These are phyloP conservation scores for Geranium rotundifolium DNA, from an alignment of 345 rosid species.

Conservation along the genomic window DNA sequence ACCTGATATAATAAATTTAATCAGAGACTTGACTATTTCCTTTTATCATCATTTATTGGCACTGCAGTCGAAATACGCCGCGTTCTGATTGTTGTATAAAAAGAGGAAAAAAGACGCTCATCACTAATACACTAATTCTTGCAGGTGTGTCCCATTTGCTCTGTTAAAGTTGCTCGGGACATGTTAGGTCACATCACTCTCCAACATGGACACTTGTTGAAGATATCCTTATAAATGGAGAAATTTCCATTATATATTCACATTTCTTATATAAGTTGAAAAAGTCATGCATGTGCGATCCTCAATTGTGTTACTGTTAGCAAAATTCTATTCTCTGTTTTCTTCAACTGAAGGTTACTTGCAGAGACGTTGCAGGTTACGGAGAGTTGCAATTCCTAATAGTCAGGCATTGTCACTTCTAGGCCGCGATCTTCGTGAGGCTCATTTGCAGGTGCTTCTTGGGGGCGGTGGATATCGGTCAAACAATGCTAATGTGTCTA, in stretches of 20 bases:
- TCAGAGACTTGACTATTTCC: no score
- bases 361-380: conserved; percentile 52
- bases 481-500: conserved; percentile 28
- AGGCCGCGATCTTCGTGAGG: conserved; percentile 55
- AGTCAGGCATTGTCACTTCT: conserved; percentile 45
- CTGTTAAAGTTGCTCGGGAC: conserved; percentile 38
- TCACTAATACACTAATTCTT: conserved; percentile 11
- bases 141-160: conserved; percentile 55
- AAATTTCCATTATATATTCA: not conserved
- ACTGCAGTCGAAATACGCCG: no score
- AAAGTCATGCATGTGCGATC: not conserved
- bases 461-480: conserved; percentile 47
- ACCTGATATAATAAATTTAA: no score
- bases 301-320: not conserved
- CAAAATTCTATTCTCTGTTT: conserved; percentile 9
- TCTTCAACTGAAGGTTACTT: conserved; percentile 40
- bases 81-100: no score
- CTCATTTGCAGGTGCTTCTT: conserved; percentile 50
- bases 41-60: no score
- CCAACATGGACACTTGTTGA: conserved; percentile 48
- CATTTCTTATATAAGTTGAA: not conserved
- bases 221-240: conserved; percentile 37
- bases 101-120: conserved; percentile 6
- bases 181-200: conserved; percentile 42
- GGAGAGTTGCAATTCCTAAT: conserved; percentile 47